These are phyloP conservation scores for Suillus plorans DNA, from an alignment of 768 basidiomycete genomes.

Conservation along the genomic window DNA sequence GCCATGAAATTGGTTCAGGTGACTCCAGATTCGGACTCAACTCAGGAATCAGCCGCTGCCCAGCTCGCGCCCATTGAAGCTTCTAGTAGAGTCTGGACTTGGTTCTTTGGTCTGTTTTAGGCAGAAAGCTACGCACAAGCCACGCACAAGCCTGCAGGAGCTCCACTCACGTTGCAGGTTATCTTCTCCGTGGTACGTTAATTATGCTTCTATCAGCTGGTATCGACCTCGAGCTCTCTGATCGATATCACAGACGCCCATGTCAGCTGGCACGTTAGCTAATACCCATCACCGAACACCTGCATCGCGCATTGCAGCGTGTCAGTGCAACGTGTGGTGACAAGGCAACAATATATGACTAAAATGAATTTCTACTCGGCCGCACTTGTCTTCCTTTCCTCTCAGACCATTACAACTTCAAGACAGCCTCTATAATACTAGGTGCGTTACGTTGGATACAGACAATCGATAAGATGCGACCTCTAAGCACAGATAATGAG, in stretches of 20 bases:
- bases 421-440: not conserved
- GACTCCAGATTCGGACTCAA: not conserved
- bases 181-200: not conserved
- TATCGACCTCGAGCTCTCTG: not conserved
- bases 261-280: not conserved
- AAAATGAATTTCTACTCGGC: not conserved
- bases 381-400: not conserved
- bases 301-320: not conserved
- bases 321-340: not conserved
- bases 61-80: not conserved
- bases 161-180: constrained; percentile 2
- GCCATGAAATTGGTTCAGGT: not conserved
- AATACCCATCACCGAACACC: not conserved
- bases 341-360: not conserved
- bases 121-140: not conserved
- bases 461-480: not conserved
- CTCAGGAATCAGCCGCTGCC: not conserved
- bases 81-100: not conserved
- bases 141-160: not conserved
- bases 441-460: not conserved
- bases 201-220: not conserved
- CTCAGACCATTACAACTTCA: not conserved
- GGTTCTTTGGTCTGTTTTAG: not conserved
- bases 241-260: not conserved
- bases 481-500: constrained; percentile 15